Conservation (phyloP, 2,329 filamentous ascomycete species). For the Sporothrix mexicana region DNA sequence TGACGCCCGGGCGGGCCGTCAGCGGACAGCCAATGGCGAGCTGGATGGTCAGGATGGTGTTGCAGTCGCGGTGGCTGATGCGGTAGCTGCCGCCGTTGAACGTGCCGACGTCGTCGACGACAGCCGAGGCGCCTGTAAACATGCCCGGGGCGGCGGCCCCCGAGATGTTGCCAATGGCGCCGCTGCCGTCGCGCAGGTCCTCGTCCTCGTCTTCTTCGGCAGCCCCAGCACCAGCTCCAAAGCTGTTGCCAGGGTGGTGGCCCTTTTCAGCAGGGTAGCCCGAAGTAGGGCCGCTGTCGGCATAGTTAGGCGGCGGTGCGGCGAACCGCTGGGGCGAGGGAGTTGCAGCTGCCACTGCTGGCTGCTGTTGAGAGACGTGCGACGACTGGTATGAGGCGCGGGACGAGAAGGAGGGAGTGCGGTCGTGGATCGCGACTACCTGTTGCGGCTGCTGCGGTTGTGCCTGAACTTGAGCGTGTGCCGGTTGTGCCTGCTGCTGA, state of each 20-base stretch:
- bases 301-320: constrained; percentile 43
- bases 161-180: constrained; percentile 46
- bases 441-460: constrained; percentile 42
- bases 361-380: constrained; percentile 31
- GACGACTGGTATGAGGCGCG: constrained; percentile 36
- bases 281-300: constrained; percentile 33
- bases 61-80: constrained; percentile 89
- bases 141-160: constrained; percentile 55
- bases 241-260: neutral
- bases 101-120: constrained; percentile 85
- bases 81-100: constrained; percentile 97
- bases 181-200: constrained; percentile 41
- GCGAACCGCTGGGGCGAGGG: constrained; percentile 39
- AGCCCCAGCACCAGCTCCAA: neutral
- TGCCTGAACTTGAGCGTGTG: constrained; percentile 33
- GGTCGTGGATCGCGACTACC: constrained; percentile 48
- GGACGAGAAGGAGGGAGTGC: constrained; percentile 42
- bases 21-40: constrained; percentile 88
- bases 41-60: constrained; percentile 87
- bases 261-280: constrained; percentile 46
- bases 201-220: constrained; percentile 32
- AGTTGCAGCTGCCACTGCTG: constrained; percentile 25
- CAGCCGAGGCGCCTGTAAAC: constrained; percentile 68
- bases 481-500: constrained; percentile 38
- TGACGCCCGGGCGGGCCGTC: constrained; percentile 78